Base-by-base conservation (phyloP, 148 eudicot species). In the Cornus controversa region DNA sequence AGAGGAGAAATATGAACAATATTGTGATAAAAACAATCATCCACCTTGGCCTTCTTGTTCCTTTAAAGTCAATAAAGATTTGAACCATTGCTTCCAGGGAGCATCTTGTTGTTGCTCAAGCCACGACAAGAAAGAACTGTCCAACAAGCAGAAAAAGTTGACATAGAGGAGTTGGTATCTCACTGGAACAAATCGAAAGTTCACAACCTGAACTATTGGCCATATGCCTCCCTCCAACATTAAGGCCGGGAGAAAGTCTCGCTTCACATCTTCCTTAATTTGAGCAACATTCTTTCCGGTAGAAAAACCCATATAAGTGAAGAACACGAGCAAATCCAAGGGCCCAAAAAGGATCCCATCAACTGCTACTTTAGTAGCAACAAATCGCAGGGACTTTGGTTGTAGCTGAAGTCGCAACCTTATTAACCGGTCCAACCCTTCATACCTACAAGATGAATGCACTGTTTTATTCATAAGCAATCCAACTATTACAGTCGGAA, bases 81-180 rank as follows among this genome's bases (percentile, higher is more conserved):
- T 75, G 40, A 95, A 83, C 96, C 96, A 93, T 71, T 89, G 87
- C 74, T 95, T 95, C 98, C 98, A 95, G 7, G 91, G 80, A 47
- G 97, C 98, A 76, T 95, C 96, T 80, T 93, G 80, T 84, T 95
- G 98, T 76, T 95, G 98, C 80, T 94, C 98, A 22, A 94, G 70
- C 98, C 98, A 94, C 10, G 98, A 94, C 79, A 94, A 86, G 77
- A 95, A 93, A 73, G 94, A 95, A 84, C 98, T 95, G 83, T 95
- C 98, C 75, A 95, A 79, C 89, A 95, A 85, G 85, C 98, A 93
- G 88, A 95, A 95, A 77, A 91, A 83, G 85, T 95, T 95, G 81
- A 93, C 98, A 20, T 95, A 95, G 31, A 95, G 91, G 63, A 95
- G 98, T 77, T 95, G 98, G 81, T 95, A 86, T 80, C 96, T 80